Percentiles rank a stretch among this genome's conserved stretches.
phyloP scores from a whole-genome alignment of 2,329 filamentous ascomycete species.

The Seiridium cupressi region DNA sequence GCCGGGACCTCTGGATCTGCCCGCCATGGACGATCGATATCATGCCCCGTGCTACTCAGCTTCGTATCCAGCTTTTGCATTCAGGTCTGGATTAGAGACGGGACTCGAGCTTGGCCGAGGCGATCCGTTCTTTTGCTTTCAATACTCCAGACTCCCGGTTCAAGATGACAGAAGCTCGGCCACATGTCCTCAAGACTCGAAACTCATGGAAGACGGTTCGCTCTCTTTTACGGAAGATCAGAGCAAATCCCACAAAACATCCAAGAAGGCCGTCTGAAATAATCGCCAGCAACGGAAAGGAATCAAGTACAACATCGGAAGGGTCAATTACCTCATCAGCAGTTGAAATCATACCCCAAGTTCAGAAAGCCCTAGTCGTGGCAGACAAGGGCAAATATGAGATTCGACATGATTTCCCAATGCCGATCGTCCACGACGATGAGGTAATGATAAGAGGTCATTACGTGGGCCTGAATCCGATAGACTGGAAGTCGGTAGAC shows the following conservation, averaged over 20 bases:
- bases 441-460: constrained; percentile 33
- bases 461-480: constrained; percentile 37
- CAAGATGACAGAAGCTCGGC: constrained; percentile 14
- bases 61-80: not conserved
- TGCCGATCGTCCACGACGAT: constrained; percentile 23
- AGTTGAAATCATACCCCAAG: constrained; percentile 13
- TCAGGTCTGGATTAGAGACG: not conserved
- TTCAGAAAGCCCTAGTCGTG: constrained; percentile 25
- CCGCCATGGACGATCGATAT: not conserved
- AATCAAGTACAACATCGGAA: constrained; percentile 16
- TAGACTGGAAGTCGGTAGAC: constrained; percentile 39
- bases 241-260: constrained; percentile 11
- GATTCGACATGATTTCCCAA: constrained; percentile 21
- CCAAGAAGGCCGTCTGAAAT: constrained; percentile 10
- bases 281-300: constrained; percentile 13
- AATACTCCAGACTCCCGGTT: not conserved
- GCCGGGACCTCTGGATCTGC: not conserved
- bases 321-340: constrained; percentile 14
- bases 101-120: not conserved
- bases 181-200: constrained; percentile 10
- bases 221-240: constrained; percentile 17
- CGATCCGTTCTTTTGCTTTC: not conserved
- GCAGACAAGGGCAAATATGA: constrained; percentile 24
- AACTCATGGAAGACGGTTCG: constrained; percentile 22
- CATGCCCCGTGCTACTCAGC: not conserved